Base-by-base conservation (phyloP, 73 alveolate species). In the Uronychia binucleata region DNA sequence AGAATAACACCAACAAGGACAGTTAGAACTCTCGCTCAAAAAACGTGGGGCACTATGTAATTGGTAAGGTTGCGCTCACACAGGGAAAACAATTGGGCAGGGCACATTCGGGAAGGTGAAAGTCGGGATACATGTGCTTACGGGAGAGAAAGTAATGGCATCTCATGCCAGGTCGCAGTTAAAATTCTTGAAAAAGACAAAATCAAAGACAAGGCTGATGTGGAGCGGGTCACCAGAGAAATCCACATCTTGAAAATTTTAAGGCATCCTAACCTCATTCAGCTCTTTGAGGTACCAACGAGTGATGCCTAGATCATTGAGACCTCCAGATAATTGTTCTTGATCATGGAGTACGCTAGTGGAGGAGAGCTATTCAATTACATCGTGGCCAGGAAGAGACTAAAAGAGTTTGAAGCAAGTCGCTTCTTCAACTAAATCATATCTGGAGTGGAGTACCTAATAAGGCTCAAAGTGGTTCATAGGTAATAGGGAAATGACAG, bases 31-130 rank as follows among this genome's bases (percentile, higher is more conserved):
- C n/a, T n/a, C n/a, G n/a, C n/a, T n/a, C n/a, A 91, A n/a, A n/a
- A n/a, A n/a, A n/a, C 60, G 88, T 88, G 29, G 95, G 89, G 32
- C 84, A 87, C 59, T 87, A 81, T 77, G 35, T 87, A 59, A 57
- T 87, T n/a, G 94, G 92, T 1, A 60, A 84, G 75, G n/a, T n/a
- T n/a, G n/a, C n/a, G n/a, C n/a, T n/a, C n/a, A n/a, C n/a, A n/a
- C n/a, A 82, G n/a, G n/a, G n/a, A n/a, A 95, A 87, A 94, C 94
- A 76, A 95, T 95, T 77, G 98, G 97, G 30, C 96, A 95, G 88
- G 98, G 98, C 27, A 95, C 95, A 59, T 95, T 95, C 79, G 98
- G 98, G 14, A 95, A 95, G 85, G 98, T 95, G 27, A 93, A 95
- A 92, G 79, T 93, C 31, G 97, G 97, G 0, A 87, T 95, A n/a